These are phyloP conservation scores for Neofusicoccum laricinum DNA, from an alignment of 2,329 filamentous ascomycete genomes.

Conservation along the genomic window DNA sequence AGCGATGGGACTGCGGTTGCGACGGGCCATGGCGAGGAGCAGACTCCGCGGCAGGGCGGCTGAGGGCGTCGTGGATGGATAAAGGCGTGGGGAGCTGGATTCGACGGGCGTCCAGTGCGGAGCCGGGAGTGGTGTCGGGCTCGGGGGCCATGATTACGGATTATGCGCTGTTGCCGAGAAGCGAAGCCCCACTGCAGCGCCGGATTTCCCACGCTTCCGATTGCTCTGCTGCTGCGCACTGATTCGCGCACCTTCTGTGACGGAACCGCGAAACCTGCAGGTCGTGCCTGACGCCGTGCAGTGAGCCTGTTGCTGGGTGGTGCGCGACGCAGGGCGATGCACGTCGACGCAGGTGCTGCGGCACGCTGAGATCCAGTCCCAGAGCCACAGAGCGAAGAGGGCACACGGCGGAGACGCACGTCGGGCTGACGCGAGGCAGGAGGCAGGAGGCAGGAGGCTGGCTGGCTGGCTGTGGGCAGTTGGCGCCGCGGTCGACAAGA, in stretches of 20 bases:
- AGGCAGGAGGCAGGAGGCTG: too few species aligned
- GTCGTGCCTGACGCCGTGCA: conserved; percentile 12
- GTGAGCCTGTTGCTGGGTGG: background rate
- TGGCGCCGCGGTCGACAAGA: conserved; percentile 6
- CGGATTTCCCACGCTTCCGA: background rate
- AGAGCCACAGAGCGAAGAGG: background rate
- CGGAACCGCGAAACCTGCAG: background rate
- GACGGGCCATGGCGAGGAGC: background rate
- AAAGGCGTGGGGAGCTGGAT: background rate
- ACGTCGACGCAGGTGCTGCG: background rate
- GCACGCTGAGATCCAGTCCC: conserved; percentile 4
- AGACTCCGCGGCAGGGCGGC: background rate
- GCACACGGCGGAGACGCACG: too few species aligned
- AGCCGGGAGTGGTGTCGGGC: conserved; percentile 4
- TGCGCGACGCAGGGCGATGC: background rate
- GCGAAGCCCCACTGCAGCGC: too few species aligned
- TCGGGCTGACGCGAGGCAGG: too few species aligned
- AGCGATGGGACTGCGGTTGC: background rate
- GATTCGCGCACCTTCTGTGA: background rate
- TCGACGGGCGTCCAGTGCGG: background rate
- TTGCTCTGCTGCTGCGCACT: background rate
- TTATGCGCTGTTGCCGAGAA: background rate
- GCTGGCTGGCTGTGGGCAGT: background rate
- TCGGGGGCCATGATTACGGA: background rate
- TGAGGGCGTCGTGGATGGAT: conserved; percentile 1